Evolutionary conservation across 257 asterid species (phyloP), one percentile per base, ranked within the genome.

Genomic region (Solanum bulbocastanum): DNA sequence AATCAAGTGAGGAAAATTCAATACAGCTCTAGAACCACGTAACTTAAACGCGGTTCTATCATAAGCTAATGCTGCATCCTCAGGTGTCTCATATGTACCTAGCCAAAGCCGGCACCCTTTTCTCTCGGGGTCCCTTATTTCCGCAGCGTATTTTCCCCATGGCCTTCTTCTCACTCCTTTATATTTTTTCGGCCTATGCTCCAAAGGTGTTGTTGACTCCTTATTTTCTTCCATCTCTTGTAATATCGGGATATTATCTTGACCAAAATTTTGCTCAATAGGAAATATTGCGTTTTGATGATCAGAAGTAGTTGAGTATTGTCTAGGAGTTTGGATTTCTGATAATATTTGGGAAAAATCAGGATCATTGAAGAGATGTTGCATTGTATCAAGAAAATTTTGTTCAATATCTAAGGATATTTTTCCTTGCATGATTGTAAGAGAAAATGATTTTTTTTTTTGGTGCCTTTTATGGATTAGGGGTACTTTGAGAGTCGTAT

Each of bases 121-220:
- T 11, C 86, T 58, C 1, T 62, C 3, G 2, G 87, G 87, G 23
- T 84, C 87, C 74, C 87, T 56, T 84, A 84, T 84, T 66, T 56
- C 87, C 2, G 87, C 87, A 1, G 87, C 87, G n/a, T 35, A 84
- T n/a, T 58, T 84, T 37, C 87, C 87, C 87, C 87, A 84, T 39
- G 87, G 87, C 60, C 76, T 33, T 16, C 76, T 10, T 22, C 87
- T 84, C 25, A 84, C 87, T 37, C 87, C 87, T 58, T 66, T 56
- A 20, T 84, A 84, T 40, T 66, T 52, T 8, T 60, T 84, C 37
- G 9, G 44, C 49, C 3, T 42, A 52, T 52, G 1, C 3, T 78
- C 84, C 9, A 25, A 42, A 6, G 23, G 22, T 3, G 5, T 7
- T 25, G 30, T 40, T 79, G 66, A 3, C 9, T 40, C 37, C 62